Evolutionary conservation across 768 basidiomycete genomes (phyloP).

Genomic region (Crassisporium funariophilum): DNA sequence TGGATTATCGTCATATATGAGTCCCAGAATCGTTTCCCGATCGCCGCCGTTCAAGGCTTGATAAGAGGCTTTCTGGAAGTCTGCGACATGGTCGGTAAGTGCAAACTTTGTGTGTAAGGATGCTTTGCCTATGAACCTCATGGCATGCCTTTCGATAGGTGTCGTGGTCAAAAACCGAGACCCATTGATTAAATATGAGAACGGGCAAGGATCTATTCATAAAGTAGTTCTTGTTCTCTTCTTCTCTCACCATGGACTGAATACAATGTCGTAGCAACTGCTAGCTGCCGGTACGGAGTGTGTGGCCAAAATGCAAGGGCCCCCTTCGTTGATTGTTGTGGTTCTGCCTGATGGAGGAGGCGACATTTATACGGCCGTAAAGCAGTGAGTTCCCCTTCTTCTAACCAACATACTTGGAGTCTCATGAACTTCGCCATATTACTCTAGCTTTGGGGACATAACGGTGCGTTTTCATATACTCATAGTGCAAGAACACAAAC

Average conservation of each 20-base stretch:
- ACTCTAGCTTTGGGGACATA: conserved; percentile 75
- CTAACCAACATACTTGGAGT: background rate
- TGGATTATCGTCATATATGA: conserved; percentile 75
- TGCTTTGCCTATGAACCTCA: conserved; percentile 38
- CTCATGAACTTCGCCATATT: no score
- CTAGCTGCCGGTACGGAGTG: conserved; percentile 50
- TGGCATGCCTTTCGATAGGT: conserved; percentile 47
- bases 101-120: conserved; percentile 9
- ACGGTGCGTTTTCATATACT: conserved; percentile 19
- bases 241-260: background rate
- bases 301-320: conserved; percentile 33
- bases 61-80: conserved; percentile 49
- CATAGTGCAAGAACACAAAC: background rate
- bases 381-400: conserved; percentile 57
- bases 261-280: conserved; percentile 27
- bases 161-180: conserved; percentile 50
- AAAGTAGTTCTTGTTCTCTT: conserved; percentile 24
- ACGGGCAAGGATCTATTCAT: conserved; percentile 57
- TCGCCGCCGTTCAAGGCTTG: conserved; percentile 47
- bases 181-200: conserved; percentile 55
- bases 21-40: conserved; percentile 49
- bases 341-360: conserved; percentile 72
- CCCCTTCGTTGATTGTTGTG: conserved; percentile 62
- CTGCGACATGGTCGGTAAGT: conserved; percentile 61
- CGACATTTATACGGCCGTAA: conserved; percentile 72